Evolutionary conservation across 441 rosid species (phyloP).

Genomic region (Eutrema salsugineum): DNA sequence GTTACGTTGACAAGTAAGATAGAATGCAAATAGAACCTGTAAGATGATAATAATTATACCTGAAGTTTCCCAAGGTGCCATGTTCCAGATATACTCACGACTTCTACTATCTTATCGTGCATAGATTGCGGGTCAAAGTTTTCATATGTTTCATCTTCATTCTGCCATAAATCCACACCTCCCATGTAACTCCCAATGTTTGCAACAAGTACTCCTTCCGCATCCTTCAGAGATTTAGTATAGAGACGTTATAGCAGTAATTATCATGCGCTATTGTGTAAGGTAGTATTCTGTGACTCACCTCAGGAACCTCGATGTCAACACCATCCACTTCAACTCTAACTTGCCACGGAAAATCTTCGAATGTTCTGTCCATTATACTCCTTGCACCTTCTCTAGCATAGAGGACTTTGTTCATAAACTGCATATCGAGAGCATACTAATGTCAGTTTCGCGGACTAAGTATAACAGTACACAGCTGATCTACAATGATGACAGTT

Average conservation of each 20-base stretch:
- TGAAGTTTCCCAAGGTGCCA: conserved; percentile 99
- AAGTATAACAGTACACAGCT: background rate
- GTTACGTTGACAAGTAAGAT: background rate
- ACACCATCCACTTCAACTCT: conserved; percentile 94
- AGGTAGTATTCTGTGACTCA: conserved; percentile 30
- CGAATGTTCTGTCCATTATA: conserved; percentile 96
- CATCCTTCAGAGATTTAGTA: conserved; percentile 59
- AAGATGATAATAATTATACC: conserved; percentile 39
- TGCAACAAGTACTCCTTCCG: conserved; percentile 94
- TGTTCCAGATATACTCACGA: conserved; percentile 95
- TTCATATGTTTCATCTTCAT: conserved; percentile 86
- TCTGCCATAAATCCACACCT: conserved; percentile 98
- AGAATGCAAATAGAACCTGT: background rate
- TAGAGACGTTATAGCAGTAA: background rate
- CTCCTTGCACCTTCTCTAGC: conserved; percentile 97
- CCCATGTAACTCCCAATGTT: conserved; percentile 99
- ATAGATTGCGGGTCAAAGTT: conserved; percentile 93
- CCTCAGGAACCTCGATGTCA: conserved; percentile 96
- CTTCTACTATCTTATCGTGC: conserved; percentile 95
- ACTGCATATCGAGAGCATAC: conserved; percentile 46
- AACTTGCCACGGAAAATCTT: conserved; percentile 91
- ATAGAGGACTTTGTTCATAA: conserved; percentile 97
- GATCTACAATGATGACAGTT: background rate
- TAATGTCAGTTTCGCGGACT: background rate
- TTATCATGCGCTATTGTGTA: background rate